Conservation (phyloP, 2,329 filamentous ascomycete species). For the Phialophora chinensis region DNA sequence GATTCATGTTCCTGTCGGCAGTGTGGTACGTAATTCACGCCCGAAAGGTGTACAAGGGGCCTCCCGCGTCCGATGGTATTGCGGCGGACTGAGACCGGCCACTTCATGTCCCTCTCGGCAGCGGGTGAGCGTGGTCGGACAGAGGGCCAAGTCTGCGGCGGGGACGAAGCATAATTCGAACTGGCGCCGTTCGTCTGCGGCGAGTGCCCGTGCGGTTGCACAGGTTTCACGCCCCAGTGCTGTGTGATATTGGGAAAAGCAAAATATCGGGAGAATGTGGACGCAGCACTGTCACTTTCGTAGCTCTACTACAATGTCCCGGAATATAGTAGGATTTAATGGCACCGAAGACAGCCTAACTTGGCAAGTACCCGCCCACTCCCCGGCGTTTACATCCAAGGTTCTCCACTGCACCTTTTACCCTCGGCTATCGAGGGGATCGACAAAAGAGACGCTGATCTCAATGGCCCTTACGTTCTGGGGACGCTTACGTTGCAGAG, state of each 20-base stretch:
- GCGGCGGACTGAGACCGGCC: constrained; percentile 16
- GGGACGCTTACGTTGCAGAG: background rate
- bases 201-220: background rate
- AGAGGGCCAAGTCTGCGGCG: background rate
- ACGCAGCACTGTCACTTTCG: background rate
- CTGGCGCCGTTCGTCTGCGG: background rate
- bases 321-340: background rate
- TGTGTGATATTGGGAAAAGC: background rate
- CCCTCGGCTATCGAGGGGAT: constrained; percentile 8
- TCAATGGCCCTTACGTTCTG: background rate
- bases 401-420: constrained; percentile 1
- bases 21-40: constrained; percentile 60
- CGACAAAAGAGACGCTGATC: background rate
- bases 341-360: background rate
- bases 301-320: background rate
- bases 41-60: constrained; percentile 52
- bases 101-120: background rate
- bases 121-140: background rate
- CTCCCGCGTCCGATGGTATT: constrained; percentile 45
- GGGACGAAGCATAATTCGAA: background rate
- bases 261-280: background rate
- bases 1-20: constrained; percentile 59
- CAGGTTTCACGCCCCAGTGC: background rate
- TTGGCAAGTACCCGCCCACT: background rate
- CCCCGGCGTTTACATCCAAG: background rate